A percentile compares a stretch with the other conserved stretches of the same genome.
phyloP scores from a whole-genome alignment of 83 land plant species.

The Diphasiastrum complanatum region DNA sequence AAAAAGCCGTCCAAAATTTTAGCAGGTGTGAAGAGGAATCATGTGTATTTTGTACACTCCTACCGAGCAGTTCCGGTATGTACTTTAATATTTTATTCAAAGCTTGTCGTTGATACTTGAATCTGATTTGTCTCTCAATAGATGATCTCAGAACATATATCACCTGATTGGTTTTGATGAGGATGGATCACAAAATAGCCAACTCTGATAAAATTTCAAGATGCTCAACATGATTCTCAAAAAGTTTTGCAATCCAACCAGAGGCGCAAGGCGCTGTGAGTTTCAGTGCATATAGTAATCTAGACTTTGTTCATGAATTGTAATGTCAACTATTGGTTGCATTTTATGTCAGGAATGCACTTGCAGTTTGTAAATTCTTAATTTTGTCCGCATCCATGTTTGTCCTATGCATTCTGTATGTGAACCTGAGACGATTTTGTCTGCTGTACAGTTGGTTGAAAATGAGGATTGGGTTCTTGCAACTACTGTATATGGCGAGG shows the following conservation, averaged over 20 bases:
- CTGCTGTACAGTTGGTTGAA: slow-evolving; percentile 50
- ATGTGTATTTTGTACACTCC: slow-evolving; percentile 98
- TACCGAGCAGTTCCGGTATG: slow-evolving; percentile 91
- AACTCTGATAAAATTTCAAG: too few species aligned
- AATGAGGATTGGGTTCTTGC: slow-evolving; percentile 98
- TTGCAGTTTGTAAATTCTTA: too few species aligned
- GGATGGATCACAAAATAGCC: background rate
- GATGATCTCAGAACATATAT: background rate
- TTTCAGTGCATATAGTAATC: too few species aligned
- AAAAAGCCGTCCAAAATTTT: slow-evolving; percentile 49
- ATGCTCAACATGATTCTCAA: too few species aligned
- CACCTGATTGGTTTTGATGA: background rate
- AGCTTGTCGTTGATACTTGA: too few species aligned
- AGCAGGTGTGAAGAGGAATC: slow-evolving; percentile 57
- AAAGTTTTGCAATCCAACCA: too few species aligned
- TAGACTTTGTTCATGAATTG: too few species aligned
- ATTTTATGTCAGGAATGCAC: too few species aligned
- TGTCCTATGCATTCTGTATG: too few species aligned
- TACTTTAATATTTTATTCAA: background rate
- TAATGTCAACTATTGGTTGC: too few species aligned
- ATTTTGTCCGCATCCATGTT: too few species aligned
- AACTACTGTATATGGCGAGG: slow-evolving; percentile 78
- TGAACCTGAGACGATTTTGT: background rate
- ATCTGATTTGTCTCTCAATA: background rate
- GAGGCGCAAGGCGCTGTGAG: too few species aligned